phyloP scores from a whole-genome alignment of 2,329 filamentous ascomycete species.

The Amauroascus niger region DNA sequence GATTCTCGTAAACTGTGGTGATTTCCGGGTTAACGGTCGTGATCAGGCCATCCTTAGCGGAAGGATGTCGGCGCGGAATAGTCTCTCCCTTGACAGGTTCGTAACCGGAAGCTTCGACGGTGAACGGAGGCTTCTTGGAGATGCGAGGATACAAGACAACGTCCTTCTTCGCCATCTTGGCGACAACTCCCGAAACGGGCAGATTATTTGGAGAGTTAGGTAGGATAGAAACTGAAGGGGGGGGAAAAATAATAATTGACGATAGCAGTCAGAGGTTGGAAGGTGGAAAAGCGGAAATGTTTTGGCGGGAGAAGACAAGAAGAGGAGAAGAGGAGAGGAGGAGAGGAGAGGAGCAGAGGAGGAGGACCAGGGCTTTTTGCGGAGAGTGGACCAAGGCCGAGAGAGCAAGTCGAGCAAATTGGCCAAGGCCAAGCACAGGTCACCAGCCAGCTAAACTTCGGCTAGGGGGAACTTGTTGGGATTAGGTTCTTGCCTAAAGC shows the following conservation, averaged over 20 bases:
- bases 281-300: slow-evolving; percentile 1
- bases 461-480: not conserved
- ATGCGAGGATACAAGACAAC: slow-evolving; percentile 39
- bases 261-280: not conserved
- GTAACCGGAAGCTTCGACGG: slow-evolving; percentile 59
- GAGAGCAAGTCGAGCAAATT: not conserved
- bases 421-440: slow-evolving; percentile 1
- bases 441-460: not conserved
- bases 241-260: not conserved
- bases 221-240: not conserved
- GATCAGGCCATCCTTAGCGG: slow-evolving; percentile 60
- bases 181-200: not conserved
- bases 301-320: no score
- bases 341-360: not conserved
- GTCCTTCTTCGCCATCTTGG: slow-evolving; percentile 25
- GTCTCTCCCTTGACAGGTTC: slow-evolving; percentile 70
- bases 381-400: not conserved
- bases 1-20: slow-evolving; percentile 67
- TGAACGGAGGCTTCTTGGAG: slow-evolving; percentile 63
- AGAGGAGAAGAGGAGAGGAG: slow-evolving; percentile 10
- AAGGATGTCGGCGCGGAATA: slow-evolving; percentile 64
- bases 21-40: slow-evolving; percentile 58
- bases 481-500: not conserved
- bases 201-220: not conserved
- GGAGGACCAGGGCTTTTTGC: not conserved